phyloP scores from a whole-genome alignment of 148 eudicot genomes.

The Bassia scoparia region DNA sequence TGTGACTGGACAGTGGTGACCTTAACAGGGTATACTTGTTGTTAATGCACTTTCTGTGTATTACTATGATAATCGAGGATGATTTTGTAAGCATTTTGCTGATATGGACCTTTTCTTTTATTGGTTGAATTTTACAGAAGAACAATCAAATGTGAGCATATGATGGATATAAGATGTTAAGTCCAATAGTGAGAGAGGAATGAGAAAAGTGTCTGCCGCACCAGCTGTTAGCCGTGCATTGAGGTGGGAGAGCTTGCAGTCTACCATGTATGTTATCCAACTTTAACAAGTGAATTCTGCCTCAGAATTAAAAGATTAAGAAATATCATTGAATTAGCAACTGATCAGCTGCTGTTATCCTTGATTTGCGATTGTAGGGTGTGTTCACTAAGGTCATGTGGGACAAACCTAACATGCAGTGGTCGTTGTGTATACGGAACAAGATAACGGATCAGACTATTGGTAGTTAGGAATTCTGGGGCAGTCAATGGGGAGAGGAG shows the following conservation, averaged over 20 bases:
- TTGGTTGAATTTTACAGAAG: constrained; percentile 40
- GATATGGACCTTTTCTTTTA: not conserved
- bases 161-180: constrained; percentile 83
- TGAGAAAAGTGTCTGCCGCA: constrained; percentile 86
- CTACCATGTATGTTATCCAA: too few relatives aligned
- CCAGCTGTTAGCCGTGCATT: constrained; percentile 90
- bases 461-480: constrained; percentile 99
- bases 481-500: constrained; percentile 69
- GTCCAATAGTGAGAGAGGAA: constrained; percentile 59
- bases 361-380: constrained; percentile 43
- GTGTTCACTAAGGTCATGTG: constrained; percentile 74
- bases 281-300: not conserved
- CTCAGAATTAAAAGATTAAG: too few relatives aligned
- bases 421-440: constrained; percentile 81
- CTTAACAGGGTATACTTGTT: constrained; percentile 42
- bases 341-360: not conserved
- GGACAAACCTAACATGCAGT: constrained; percentile 76
- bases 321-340: not conserved
- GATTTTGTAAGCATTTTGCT: not conserved
- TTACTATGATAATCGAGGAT: not conserved
- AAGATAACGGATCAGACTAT: constrained; percentile 58
- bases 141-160: constrained; percentile 73
- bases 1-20: constrained; percentile 59
- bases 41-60: not conserved
- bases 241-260: constrained; percentile 77